A percentile compares a stretch with the other conserved stretches of the same genome.
phyloP scores from a whole-genome alignment of 2,329 filamentous ascomycete genomes.

The Colletotrichum sp. region DNA sequence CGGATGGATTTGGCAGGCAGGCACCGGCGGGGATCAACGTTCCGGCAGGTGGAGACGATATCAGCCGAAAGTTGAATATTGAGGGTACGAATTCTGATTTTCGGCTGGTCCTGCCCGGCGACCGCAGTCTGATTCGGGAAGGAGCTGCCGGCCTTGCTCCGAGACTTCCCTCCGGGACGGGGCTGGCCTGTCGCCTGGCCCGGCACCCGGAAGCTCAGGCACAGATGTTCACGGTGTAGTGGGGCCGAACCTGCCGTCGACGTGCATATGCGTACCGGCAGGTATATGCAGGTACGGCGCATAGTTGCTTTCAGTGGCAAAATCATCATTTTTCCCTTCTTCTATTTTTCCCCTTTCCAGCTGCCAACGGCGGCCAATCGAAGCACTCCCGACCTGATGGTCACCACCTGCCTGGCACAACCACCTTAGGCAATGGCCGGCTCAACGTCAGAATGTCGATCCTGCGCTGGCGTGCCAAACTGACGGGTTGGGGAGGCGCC shows the following conservation, averaged over 20 bases:
- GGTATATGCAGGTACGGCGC: conserved; percentile 15
- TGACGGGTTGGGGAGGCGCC: not conserved
- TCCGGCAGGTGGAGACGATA: not conserved
- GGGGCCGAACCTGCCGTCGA: not conserved
- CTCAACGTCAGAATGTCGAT: not conserved
- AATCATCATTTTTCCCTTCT: not conserved
- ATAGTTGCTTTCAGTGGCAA: not conserved
- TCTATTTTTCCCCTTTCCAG: not conserved
- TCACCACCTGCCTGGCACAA: not conserved
- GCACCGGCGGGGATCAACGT: not conserved
- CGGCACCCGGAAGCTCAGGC: not conserved
- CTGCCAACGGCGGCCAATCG: not conserved
- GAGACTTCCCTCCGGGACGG: not conserved
- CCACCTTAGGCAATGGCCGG: not conserved
- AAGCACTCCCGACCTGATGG: not conserved
- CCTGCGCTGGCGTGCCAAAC: not conserved
- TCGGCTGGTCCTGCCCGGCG: not conserved
- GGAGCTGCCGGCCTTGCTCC: not conserved
- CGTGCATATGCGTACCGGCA: not conserved
- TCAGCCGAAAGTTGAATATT: not conserved
- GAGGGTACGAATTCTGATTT: not conserved
- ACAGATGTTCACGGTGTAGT: not conserved
- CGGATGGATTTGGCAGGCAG: not conserved
- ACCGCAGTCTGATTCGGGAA: not conserved
- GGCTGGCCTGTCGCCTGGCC: not conserved